Base-by-base conservation (phyloP, 495 filamentous ascomycete genomes). In the Massariosphaeria phaeospora region DNA sequence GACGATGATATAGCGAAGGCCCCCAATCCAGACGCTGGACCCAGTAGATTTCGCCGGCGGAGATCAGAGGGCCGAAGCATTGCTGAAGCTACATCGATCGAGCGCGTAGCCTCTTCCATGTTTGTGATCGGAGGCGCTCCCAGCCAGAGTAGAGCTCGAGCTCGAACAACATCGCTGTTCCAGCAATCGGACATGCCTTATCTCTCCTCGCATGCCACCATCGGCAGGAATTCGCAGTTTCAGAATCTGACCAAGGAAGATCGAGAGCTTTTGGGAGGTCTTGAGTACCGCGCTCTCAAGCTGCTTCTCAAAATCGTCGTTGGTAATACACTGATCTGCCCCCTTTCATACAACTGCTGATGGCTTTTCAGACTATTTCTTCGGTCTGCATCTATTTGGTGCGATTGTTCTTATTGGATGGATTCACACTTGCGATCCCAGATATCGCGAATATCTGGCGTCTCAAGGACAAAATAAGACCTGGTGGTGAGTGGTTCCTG, bases 241-340 rank as follows among this genome's bases (percentile, higher is more conserved):
- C 18, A 46, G 11, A 29, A 52, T 26, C 23, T 54, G 15, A 31
- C 39, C n/a, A 4, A 6, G 17, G n/a, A 29, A 4, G 9, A 30
- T 12, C 39, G 51, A 33, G 51, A 46, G 17, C 11, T 27, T 7
- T 31, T 54, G 7, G 51, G 51, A 18, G 51, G 51, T 17, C 20
- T 54, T 17, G 51, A 54, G 26, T 54, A 54, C 29, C 51, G 51
- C 7, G 36, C 36, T n/a, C 26, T 54, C 20, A 48, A 48, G 23
- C 13, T 50, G 6, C 42, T 54, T 9, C 24, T 35, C 10, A 33
- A 34, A 43, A 15, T 48, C 51, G 41, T 50, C 24, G 4, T 54
- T 10, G 44, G 25, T 50, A 33, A 33, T 33, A 33, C 29, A 7
- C 13, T 13, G 29, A 33, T 13, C 13, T 33, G 29, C 7, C 7